Conservation (phyloP, 768 basidiomycete species). For the Gloeophyllum trabeum region DNA sequence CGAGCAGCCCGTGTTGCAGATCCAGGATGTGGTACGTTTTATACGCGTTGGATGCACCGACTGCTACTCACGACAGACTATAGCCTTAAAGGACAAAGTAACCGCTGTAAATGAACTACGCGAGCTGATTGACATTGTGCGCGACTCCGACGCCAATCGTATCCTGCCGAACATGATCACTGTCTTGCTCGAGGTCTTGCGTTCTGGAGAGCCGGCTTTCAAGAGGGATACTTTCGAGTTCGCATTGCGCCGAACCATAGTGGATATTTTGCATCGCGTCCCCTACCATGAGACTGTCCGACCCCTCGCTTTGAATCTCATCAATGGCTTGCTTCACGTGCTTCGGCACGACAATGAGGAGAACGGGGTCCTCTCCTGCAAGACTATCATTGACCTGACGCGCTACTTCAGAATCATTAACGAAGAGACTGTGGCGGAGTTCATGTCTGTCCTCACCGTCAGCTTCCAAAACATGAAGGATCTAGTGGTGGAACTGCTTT, state of each 20-base stretch:
- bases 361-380: slow-evolving; percentile 83
- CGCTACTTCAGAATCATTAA: slow-evolving; percentile 63
- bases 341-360: slow-evolving; percentile 93
- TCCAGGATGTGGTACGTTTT: slow-evolving; percentile 52
- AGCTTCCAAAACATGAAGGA: slow-evolving; percentile 63
- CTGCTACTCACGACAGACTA: slow-evolving; percentile 3
- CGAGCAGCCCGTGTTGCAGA: slow-evolving; percentile 67
- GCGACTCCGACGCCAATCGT: slow-evolving; percentile 62
- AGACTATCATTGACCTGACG: slow-evolving; percentile 82
- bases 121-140: slow-evolving; percentile 70
- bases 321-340: slow-evolving; percentile 72
- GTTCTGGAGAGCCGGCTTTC: slow-evolving; percentile 53
- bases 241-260: slow-evolving; percentile 74
- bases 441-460: slow-evolving; percentile 72
- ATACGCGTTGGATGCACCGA: neutral
- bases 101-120: slow-evolving; percentile 67
- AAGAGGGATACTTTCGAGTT: slow-evolving; percentile 62
- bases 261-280: slow-evolving; percentile 85
- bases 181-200: slow-evolving; percentile 60
- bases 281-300: slow-evolving; percentile 74
- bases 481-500: slow-evolving; percentile 66
- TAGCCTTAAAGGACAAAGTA: slow-evolving; percentile 65
- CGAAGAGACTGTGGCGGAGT: slow-evolving; percentile 67
- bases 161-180: slow-evolving; percentile 66
- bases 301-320: slow-evolving; percentile 53